Evolutionary conservation across 164 flowering plant species (phyloP).

Genomic region (Piper longum): DNA sequence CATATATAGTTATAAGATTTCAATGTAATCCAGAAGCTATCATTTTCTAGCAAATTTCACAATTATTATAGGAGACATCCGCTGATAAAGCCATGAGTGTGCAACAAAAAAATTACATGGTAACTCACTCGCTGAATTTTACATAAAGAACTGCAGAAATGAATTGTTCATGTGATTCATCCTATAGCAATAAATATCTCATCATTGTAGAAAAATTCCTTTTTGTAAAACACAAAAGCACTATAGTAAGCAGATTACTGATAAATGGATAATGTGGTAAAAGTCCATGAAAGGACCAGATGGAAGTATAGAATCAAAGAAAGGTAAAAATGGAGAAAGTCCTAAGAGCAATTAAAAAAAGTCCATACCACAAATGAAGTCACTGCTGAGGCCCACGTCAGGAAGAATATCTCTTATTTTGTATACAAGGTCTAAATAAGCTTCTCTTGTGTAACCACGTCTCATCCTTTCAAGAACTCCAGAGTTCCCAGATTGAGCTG

Average conservation of each 20-base stretch:
- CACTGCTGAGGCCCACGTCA: slow-evolving; percentile 82
- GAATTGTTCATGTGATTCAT: too few species aligned
- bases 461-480: slow-evolving; percentile 85
- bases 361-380: slow-evolving; percentile 88
- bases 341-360: background rate
- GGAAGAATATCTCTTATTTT: slow-evolving; percentile 69
- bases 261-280: too few species aligned
- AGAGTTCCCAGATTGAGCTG: slow-evolving; percentile 86
- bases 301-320: background rate
- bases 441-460: slow-evolving; percentile 80
- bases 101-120: too few species aligned
- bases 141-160: too few species aligned
- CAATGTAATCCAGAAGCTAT: too few species aligned
- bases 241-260: too few species aligned
- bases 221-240: too few species aligned
- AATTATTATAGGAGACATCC: background rate
- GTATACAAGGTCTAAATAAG: slow-evolving; percentile 80
- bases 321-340: background rate
- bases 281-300: too few species aligned
- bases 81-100: background rate
- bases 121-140: too few species aligned
- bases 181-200: too few species aligned
- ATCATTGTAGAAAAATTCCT: too few species aligned
- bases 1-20: too few species aligned
- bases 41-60: background rate